Base-by-base conservation (phyloP, 345 rosid genomes). In the Boechera divaricarpa region DNA sequence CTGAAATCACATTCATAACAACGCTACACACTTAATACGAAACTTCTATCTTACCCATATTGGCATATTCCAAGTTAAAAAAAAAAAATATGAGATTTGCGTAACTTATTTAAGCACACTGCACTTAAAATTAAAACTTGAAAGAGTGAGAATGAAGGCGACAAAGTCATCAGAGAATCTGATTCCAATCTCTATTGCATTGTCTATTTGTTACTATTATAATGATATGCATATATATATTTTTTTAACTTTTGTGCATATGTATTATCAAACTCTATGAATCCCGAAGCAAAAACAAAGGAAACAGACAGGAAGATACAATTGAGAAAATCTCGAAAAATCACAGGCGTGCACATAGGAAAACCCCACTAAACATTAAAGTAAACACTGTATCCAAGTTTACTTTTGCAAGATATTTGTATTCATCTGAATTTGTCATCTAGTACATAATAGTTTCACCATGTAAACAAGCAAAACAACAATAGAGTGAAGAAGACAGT, bases 261-360 rank as follows among this genome's bases (percentile, higher is more conserved):
- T 63, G 65, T 24, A 32, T 21, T 44, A 56, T 45, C 49, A 63
- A 24, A 12, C 49, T 38, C 4, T 16, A 71, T 77, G 56, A 67
- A 77, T 70, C 72, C 78, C 76, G 35, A 79, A 58, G 76, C 63
- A 69, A 39, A 59, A 51, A 71, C 57, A 55, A 21, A 18, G 49
- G 85, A 85, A 80, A 78, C 77, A 87, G 84, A 86, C 94, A 86
- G 75, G 48, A 77, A 44, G 51, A 44, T 60, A 58, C 39, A 49
- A 61, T 42, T 61, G 10, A 66, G 42, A 52, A 82, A 68, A 75
- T 65, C 68, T 82, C 60, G 80, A 69, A 58, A 68, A 70, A 67
- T 86, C 87, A 80, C 90, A 87, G 81, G 91, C 80, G 82, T 79
- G 64, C 83, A 47, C 81, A 80, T 85, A 84, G 83, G 80, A 75